These are phyloP conservation scores for Berberis vulgaris DNA, from an alignment of 164 flowering plant species.

Conservation along the genomic window DNA sequence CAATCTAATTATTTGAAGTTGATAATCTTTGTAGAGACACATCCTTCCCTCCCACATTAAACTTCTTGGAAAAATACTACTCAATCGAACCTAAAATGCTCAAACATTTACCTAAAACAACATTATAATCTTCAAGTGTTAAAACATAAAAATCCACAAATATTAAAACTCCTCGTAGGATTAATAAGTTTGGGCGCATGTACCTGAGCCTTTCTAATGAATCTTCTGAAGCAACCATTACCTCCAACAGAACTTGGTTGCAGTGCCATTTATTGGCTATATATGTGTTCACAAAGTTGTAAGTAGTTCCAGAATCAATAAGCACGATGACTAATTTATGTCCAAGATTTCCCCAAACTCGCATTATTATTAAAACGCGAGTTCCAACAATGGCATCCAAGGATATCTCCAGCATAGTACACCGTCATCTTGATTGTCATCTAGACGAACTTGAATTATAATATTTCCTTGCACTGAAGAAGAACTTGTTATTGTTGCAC, in stretches of 20 bases:
- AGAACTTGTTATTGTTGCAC: too few relatives aligned
- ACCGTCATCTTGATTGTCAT: too few relatives aligned
- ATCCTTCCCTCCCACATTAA: neutral
- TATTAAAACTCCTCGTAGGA: neutral
- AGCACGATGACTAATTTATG: neutral
- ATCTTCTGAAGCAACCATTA: too few relatives aligned
- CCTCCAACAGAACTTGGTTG: neutral
- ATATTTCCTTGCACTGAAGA: too few relatives aligned
- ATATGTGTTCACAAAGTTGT: too few relatives aligned
- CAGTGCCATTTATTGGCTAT: neutral
- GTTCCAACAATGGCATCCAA: constrained; percentile 10
- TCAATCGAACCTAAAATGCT: neutral
- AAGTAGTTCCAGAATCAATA: neutral
- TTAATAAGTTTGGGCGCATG: neutral
- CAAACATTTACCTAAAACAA: neutral
- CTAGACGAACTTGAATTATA: too few relatives aligned
- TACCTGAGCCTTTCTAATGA: neutral
- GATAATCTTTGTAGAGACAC: neutral
- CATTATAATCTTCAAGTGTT: neutral
- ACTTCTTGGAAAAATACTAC: neutral
- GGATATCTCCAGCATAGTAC: too few relatives aligned
- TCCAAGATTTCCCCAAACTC: neutral
- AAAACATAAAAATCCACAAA: neutral
- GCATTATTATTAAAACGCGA: neutral
- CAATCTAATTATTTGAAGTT: neutral